Evolutionary conservation across 2,329 filamentous ascomycete species (phyloP), one percentile per base, ranked within the genome.

Genomic region (Fulvia fulva): DNA sequence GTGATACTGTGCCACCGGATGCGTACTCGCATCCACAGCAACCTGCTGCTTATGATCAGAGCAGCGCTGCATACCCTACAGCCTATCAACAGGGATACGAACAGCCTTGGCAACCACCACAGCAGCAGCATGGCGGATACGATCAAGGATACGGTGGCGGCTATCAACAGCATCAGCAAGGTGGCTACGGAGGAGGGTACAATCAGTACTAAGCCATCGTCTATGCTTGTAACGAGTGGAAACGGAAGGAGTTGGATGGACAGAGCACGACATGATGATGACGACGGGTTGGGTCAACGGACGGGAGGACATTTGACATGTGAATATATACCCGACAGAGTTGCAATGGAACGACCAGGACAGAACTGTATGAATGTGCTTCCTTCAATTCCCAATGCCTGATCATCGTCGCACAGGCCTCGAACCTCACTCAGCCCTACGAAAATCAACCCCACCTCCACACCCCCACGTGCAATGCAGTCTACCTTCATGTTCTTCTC

Each of bases 11-110:
- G 22, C 55, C 62, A 50, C 34, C 65, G 25, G 61, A 56, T 23
- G 61, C 65, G 7, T 69, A 70, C 25, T 56, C 61, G 2, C 63
- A 66, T 14, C 54, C 60, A 30, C 67, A 62, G 22, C 59, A 63
- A 22, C 60, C 68, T 23, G 69, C 68, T 14, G 63, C 65, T 5
- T 72, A 69, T 46, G 63, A 66, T 22, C 63, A 65, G 26, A 64
- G 68, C 19, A 68, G 67, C 52, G 61, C 63, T 5, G 65, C 68
- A 2, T 72, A 68, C 50, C 71, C 68, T 11, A 70, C 68, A 6
- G 68, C 71, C 9, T 72, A 71, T 41, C 70, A 72, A 54, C 70
- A 71, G 46, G 71, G 71, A 3, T 72, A 73, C 26, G 71, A 73
- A 43, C 61, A 64, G 44, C 70, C 70, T 2, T 72, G 70, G 45